Evolutionary conservation across 345 rosid species (phyloP), one percentile per base, ranked within the genome.

Genomic region (Brassica carinata): DNA sequence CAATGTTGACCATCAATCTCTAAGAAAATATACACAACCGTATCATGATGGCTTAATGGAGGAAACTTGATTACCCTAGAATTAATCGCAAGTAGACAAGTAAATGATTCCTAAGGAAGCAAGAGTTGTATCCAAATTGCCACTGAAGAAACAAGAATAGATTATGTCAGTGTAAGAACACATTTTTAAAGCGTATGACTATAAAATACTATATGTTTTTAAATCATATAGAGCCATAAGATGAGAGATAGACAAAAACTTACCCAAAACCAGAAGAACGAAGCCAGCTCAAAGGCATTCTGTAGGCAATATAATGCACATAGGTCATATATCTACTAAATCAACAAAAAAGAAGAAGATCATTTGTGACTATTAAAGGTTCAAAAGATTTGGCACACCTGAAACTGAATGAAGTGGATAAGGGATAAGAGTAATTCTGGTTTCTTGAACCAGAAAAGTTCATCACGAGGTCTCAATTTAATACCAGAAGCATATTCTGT

Each of bases 211-310:
- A 40, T 2, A 40, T 9, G 48, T 40, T 40, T 38, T 40, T 40
- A 40, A 9, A 40, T 11, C 48, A 40, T 40, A 11, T 13, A 38
- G 1, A 29, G 65, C 1, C 5, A 40, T 40, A 9, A 10, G 13
- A 40, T 40, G 48, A 40, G 13, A 40, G 48, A 40, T 40, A 40
- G 65, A 64, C 11, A 65, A 30, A 14, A 43, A 45, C 69, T 74
- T 91, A 93, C 99, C 99, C 98, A 95, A 74, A 91, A 91, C 99
- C 99, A 93, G 83, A 93, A 91, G 88, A 93, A 95, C 1, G 99
- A 91, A 71, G 99, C 98, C 85, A 95, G 74, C 64, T 95, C 99
- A 63, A 95, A 95, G 23, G 99, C 90, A 80, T 95, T 95, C 99
- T 95, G 93, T 85, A 36, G 75, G 71, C 80, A 69, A 69, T 67